Conservation (phyloP, 1,284 basidiomycete genomes). For the Coniferiporia sulphurascens region DNA sequence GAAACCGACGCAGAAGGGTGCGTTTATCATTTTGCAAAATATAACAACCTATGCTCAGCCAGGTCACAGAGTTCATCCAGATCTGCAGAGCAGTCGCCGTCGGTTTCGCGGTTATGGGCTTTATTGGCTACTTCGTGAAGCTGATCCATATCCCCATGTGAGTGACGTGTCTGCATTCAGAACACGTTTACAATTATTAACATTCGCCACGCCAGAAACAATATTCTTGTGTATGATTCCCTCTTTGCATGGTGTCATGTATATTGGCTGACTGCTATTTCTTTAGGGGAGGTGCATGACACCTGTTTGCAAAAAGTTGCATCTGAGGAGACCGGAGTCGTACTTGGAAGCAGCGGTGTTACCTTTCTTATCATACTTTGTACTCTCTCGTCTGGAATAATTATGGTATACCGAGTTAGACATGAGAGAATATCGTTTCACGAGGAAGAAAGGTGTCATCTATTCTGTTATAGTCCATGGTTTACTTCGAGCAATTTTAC, state of each 20-base stretch:
- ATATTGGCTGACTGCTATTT: background rate
- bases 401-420: background rate
- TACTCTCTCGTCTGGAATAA: background rate
- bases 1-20: conserved; percentile 95
- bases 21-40: conserved; percentile 20
- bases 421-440: too few relatives aligned
- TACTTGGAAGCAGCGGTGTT: background rate
- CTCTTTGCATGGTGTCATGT: background rate
- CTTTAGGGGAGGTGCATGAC: conserved; percentile 17
- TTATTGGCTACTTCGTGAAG: conserved; percentile 95
- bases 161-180: conserved; percentile 30
- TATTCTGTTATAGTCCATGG: too few relatives aligned
- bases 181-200: conserved; percentile 21
- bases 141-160: conserved; percentile 95
- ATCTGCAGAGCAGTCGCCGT: conserved; percentile 92
- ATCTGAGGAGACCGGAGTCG: background rate
- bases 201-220: conserved; percentile 57
- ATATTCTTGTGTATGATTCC: conserved; percentile 84
- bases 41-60: background rate
- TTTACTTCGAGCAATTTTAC: too few relatives aligned
- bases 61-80: conserved; percentile 74
- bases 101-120: conserved; percentile 96
- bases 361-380: background rate
- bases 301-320: background rate
- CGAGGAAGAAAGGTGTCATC: too few relatives aligned